Evolutionary conservation across 306 rosid species (phyloP).

Genomic region (Gastrolobium villosum): DNA sequence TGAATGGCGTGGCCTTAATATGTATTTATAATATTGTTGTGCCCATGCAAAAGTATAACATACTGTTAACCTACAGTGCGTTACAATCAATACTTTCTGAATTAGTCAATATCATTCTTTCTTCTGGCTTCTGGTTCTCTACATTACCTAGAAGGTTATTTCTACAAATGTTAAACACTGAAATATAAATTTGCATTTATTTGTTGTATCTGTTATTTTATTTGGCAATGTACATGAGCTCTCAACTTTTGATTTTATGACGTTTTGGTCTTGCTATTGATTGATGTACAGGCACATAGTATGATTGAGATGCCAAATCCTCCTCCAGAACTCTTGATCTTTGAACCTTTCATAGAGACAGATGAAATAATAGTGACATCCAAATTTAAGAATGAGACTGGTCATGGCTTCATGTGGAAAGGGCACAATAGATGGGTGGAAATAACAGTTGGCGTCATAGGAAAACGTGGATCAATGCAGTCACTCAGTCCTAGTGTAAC

Average conservation of each 20-base stretch:
- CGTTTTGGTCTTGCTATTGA: conserved; percentile 28
- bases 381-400: conserved; percentile 58
- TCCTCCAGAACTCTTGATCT: conserved; percentile 82
- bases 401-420: conserved; percentile 73
- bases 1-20: not conserved
- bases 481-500: conserved; percentile 94
- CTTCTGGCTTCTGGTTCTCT: conserved; percentile 32
- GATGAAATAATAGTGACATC: conserved; percentile 82
- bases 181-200: conserved; percentile 1
- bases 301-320: conserved; percentile 95
- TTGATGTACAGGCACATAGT: conserved; percentile 71
- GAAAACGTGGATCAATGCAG: conserved; percentile 82
- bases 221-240: conserved; percentile 24
- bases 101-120: conserved; percentile 21
- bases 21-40: not conserved
- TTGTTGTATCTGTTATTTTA: not conserved
- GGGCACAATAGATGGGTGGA: conserved; percentile 97
- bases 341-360: conserved; percentile 94
- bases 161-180: not conserved
- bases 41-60: not conserved
- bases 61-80: not conserved
- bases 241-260: conserved; percentile 39
- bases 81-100: conserved; percentile 19
- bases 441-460: conserved; percentile 91
- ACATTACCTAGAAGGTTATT: not conserved